phyloP scores from a whole-genome alignment of 306 rosid genomes.

The Castanopsis chinensis region DNA sequence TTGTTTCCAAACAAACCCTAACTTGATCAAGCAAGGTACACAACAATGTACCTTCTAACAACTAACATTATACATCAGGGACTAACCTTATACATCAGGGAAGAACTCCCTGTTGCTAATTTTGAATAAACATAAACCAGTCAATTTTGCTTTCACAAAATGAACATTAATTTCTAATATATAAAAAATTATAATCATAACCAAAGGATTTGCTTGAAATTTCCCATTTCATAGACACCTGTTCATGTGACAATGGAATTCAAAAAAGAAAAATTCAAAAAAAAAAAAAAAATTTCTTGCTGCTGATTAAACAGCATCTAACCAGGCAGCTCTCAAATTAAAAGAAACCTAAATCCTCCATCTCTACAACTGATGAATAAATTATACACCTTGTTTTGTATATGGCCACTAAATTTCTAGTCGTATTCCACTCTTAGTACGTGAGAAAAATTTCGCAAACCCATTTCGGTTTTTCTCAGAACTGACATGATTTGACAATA shows the following conservation, averaged over 20 bases:
- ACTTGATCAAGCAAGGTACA: no score
- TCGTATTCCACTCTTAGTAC: conserved; percentile 86
- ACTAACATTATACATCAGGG: neutral
- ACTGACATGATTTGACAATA: conserved; percentile 41
- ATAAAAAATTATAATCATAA: neutral
- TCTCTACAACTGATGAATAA: conserved; percentile 30
- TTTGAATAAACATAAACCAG: neutral
- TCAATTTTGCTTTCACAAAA: no score
- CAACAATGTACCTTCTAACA: no score
- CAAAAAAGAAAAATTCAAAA: neutral
- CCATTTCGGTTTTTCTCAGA: conserved; percentile 83
- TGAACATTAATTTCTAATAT: no score
- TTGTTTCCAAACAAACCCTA: no score
- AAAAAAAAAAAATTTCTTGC: neutral
- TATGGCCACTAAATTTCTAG: conserved; percentile 55
- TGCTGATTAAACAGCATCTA: conserved; percentile 17
- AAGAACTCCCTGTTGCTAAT: neutral
- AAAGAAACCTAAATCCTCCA: conserved; percentile 16
- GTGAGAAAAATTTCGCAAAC: conserved; percentile 86
- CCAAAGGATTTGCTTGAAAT: neutral
- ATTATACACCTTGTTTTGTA: conserved; percentile 2
- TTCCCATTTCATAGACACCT: neutral
- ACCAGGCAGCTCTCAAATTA: conserved; percentile 24
- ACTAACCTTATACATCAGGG: neutral
- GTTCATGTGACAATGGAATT: neutral